phyloP scores from a whole-genome alignment of 2,329 filamentous ascomycete genomes.

The Decorospora gaudefroyi region DNA sequence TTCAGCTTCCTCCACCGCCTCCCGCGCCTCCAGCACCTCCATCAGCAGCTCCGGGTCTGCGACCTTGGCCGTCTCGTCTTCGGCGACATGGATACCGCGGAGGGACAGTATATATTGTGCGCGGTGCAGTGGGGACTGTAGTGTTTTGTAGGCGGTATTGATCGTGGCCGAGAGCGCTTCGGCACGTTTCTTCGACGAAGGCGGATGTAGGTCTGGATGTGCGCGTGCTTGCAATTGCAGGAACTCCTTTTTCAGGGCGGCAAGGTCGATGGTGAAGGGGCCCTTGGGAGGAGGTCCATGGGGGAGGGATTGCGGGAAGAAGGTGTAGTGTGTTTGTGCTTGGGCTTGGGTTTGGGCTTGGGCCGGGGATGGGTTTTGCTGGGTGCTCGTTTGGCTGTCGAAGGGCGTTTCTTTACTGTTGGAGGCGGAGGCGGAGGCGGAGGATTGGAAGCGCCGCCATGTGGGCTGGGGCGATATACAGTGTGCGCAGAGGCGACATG shows the following conservation, averaged over 20 bases:
- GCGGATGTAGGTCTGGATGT: slow-evolving; percentile 69
- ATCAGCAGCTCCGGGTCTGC: slow-evolving; percentile 74
- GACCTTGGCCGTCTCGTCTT: slow-evolving; percentile 74
- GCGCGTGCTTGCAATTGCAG: slow-evolving; percentile 77
- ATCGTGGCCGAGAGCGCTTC: slow-evolving; percentile 80
- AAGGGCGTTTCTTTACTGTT: slow-evolving; percentile 24
- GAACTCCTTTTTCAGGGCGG: slow-evolving; percentile 79
- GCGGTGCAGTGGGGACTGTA: slow-evolving; percentile 74
- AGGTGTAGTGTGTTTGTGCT: slow-evolving; percentile 71
- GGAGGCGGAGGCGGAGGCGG: slow-evolving; percentile 13
- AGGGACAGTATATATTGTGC: slow-evolving; percentile 84
- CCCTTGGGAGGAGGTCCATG: slow-evolving; percentile 76
- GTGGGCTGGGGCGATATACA: slow-evolving; percentile 12
- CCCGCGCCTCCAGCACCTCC: slow-evolving; percentile 74
- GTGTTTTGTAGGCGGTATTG: slow-evolving; percentile 89
- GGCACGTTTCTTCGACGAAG: slow-evolving; percentile 62
- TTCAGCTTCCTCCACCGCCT: slow-evolving; percentile 62
- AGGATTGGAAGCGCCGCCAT: slow-evolving; percentile 33
- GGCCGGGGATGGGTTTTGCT: slow-evolving; percentile 14
- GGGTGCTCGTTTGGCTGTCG: slow-evolving; percentile 10
- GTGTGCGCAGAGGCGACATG: slow-evolving; percentile 35
- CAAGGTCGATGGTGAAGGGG: slow-evolving; percentile 73
- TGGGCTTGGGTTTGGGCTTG: slow-evolving; percentile 4
- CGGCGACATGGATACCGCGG: slow-evolving; percentile 74
- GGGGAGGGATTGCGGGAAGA: slow-evolving; percentile 83